Evolutionary conservation across 345 rosid genomes (phyloP), one percentile per base, ranked within the genome.

Genomic region (Eucalyptus lansdowneana): DNA sequence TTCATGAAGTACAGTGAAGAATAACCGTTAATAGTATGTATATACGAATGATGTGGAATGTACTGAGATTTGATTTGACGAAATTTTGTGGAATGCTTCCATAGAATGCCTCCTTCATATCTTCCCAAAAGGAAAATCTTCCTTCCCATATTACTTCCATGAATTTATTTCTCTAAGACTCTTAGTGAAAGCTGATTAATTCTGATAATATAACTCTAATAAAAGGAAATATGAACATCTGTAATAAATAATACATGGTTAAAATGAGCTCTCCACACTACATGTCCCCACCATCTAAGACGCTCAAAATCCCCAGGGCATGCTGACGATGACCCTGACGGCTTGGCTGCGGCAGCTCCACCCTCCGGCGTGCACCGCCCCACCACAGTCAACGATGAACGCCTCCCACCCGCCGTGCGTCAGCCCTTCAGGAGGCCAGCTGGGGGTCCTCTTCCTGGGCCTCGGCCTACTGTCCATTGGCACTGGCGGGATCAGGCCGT

Each of bases 401-500:
- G 42, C 83, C 47, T 21, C 83, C 83, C 83, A 76, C 45, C 83
- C 83, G 5, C 91, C 90, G 6, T 96, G 99, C 89, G 54, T 29
- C 16, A 86, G 83, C 27, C 90, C 93, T 19, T 93, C 80, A 86
- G 19, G 53, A 45, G 10, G 22, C 24, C 99, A 97, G 81, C 8
- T 96, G 42, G 93, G 88, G 17, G 89, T 95, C 81, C 86, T 97
- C 81, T 86, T 92, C 53, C 67, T 67, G 21, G 97, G 95, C 4
- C 92, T 97, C 7, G 91, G 93, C 47, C 88, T 95, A 40, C 83
- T 96, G 72, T 90, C 96, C 1, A 51, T 96, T 6, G 99, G 99
- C 80, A 89, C 95, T 5, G 97, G 97, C 15, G 99, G 99, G 29
- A 94, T 96, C 86, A 92, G 97, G 12, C 97, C 99, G 2, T 95